Base-by-base conservation (phyloP, 1,284 basidiomycete species). In the Pyrrhoderma lamaoense region DNA sequence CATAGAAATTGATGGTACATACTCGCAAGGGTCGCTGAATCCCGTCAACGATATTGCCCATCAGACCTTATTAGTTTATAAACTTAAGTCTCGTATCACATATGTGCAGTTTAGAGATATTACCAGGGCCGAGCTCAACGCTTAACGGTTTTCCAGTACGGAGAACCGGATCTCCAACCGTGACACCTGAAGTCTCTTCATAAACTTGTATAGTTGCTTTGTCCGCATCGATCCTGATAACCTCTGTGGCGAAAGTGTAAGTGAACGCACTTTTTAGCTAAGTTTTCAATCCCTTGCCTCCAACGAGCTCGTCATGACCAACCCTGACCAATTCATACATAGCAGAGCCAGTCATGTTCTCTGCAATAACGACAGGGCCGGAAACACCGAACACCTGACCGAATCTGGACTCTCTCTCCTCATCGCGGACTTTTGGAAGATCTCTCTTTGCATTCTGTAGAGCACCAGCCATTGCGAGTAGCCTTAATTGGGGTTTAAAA, bases 141-240 rank as follows among this genome's bases (percentile, higher is more conserved):
- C 89, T 93, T 52, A 99, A 80, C 36, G 95, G 95, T 69, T 99
- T 99, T 55, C 95, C 95, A 40, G 95, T 99, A 54, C 94, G 79
- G 64, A 99, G 73, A 13, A 99, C 96, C 51, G 95, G 95, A 73
- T 99, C 95, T 42, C 95, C 95, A 53, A 99, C 93, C 14, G 93
- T 96, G 48, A 99, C 92, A 60, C 94, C 93, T 47, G 94, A 94
- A 3, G 93, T 97, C 74, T 97, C 94, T 68, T 97, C 96, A 66
- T 99, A 99, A n/a, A 99, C 96, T 70, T 99, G 96, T 58, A 99
- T 98, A 7, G 95, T 99, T 47, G 92, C 89, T 72, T 97, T 93
- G 72, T 96, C 94, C 54, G 83, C 82, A 62, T 97, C 93, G 70
- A 97, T 96, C 64, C 94, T 82, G 61, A 97, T 97, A 63, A 97